Evolutionary conservation across 768 basidiomycete genomes (phyloP).

Genomic region (Asterophora parasitica): DNA sequence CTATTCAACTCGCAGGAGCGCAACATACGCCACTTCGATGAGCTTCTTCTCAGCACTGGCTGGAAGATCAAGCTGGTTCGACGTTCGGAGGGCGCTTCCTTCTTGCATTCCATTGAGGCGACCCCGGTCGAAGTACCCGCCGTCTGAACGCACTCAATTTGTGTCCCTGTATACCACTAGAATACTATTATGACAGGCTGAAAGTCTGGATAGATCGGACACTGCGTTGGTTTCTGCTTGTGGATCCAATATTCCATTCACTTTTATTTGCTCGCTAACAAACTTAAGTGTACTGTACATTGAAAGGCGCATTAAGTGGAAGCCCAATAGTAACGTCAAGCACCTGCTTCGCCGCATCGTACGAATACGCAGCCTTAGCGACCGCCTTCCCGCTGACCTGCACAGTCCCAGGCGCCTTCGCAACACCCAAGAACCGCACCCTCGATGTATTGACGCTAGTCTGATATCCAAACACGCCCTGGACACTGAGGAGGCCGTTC

Average conservation of each 20-base stretch:
- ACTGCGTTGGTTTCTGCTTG: too few species aligned
- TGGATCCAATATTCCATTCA: too few species aligned
- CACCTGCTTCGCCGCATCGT: constrained; percentile 36
- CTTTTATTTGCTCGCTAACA: too few species aligned
- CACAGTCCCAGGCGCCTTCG: constrained; percentile 24
- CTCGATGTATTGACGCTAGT: constrained; percentile 32
- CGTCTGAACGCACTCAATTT: too few species aligned
- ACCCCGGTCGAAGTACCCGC: too few species aligned
- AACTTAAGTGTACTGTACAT: constrained; percentile 18
- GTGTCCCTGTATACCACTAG: too few species aligned
- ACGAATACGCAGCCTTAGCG: constrained; percentile 19
- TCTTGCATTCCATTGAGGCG: constrained; percentile 3
- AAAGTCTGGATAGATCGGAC: too few species aligned
- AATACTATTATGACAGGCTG: too few species aligned
- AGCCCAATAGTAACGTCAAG: constrained; percentile 38
- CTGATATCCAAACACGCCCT: constrained; percentile 33
- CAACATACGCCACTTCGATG: too few species aligned
- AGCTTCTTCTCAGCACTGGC: too few species aligned
- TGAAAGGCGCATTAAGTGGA: constrained; percentile 32
- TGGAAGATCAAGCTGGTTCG: too few species aligned
- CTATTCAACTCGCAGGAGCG: too few species aligned
- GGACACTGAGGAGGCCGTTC: constrained; percentile 26
- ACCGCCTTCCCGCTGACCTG: constrained; percentile 25
- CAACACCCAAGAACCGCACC: constrained; percentile 36
- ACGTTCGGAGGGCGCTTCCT: neutral